These are phyloP conservation scores for Cyanidioschyzon merolae DNA, from an alignment of 23 red algal species.

Conservation along the genomic window DNA sequence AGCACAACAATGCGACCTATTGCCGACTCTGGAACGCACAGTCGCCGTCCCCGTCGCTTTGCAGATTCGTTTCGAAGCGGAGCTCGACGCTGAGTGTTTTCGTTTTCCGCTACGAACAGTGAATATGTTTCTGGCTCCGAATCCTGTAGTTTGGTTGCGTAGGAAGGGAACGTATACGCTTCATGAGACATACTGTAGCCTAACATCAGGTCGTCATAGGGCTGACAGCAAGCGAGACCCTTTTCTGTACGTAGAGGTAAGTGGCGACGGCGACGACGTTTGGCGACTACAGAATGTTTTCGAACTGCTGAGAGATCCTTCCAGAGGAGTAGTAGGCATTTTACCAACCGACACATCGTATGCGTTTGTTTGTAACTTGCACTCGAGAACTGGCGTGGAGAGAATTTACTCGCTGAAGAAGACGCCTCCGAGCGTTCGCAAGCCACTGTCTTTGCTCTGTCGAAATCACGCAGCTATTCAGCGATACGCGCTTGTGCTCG, in stretches of 20 bases:
- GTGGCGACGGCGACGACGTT: neutral
- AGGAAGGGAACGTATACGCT: no score
- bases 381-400: constrained; percentile 13
- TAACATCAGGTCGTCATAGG: neutral
- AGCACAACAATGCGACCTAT: no score
- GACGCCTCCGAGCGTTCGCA: neutral
- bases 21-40: no score
- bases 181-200: no score
- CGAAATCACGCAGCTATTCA: constrained; percentile 7
- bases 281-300: neutral
- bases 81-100: no score
- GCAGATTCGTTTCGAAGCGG: no score
- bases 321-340: neutral
- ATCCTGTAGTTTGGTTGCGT: no score
- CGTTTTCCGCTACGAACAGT: no score
- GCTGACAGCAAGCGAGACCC: neutral
- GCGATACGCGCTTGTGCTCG: neutral
- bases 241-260: neutral
- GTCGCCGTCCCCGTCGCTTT: no score
- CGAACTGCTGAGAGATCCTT: neutral
- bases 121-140: no score
- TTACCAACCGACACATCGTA: constrained; percentile 18
- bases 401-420: constrained; percentile 18
- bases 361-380: constrained; percentile 21
- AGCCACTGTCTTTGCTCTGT: constrained; percentile 18